A percentile compares a stretch with the other conserved stretches of the same genome.
phyloP scores from a whole-genome alignment of 2,329 filamentous ascomycete species.

The Aspergillus caelatus region DNA sequence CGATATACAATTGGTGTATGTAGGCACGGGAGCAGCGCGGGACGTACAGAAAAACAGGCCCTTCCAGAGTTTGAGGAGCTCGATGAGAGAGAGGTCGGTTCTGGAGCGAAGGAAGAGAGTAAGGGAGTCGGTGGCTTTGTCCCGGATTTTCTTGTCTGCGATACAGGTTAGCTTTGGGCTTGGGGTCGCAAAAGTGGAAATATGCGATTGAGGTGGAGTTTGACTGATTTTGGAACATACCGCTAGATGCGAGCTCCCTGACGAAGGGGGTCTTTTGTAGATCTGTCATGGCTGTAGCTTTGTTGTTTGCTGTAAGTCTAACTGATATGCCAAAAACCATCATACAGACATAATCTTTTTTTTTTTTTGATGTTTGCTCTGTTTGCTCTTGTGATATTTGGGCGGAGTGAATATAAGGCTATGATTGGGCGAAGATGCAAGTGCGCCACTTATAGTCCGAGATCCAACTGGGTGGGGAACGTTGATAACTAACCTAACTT shows the following conservation, averaged over 20 bases:
- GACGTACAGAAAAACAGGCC: constrained; percentile 79
- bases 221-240: constrained; percentile 46
- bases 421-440: constrained; percentile 13
- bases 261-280: constrained; percentile 69
- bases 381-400: constrained; percentile 12
- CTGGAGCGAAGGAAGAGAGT: constrained; percentile 73
- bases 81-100: constrained; percentile 64
- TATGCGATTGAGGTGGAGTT: neutral
- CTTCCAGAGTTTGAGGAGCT: constrained; percentile 89
- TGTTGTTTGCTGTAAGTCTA: constrained; percentile 14
- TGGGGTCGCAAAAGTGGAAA: neutral
- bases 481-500: neutral
- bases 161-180: constrained; percentile 12
- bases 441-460: neutral
- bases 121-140: constrained; percentile 75
- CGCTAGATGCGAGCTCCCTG: constrained; percentile 80
- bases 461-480: neutral
- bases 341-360: constrained; percentile 13
- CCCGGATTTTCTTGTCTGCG: constrained; percentile 75
- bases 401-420: neutral
- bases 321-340: neutral
- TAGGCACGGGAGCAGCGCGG: neutral
- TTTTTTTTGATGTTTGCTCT: constrained; percentile 17
- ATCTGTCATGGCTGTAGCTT: constrained; percentile 34
- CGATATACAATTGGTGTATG: neutral